Percentiles rank a stretch among this genome's conserved stretches.
These are phyloP conservation scores for Colletotrichum musicola DNA, from an alignment of 2,329 filamentous ascomycete species.

Conservation along the genomic window DNA sequence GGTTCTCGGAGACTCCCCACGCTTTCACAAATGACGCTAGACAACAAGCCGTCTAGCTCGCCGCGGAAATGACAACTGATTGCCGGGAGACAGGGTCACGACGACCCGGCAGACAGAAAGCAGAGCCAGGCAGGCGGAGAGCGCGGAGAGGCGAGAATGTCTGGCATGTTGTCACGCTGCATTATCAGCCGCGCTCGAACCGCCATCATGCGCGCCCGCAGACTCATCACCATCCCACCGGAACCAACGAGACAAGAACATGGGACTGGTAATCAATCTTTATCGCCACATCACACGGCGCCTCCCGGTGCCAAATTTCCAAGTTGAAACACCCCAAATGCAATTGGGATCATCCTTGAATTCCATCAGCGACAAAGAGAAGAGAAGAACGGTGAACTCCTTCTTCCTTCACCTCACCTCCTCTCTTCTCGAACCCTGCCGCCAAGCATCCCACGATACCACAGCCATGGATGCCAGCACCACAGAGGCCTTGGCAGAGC, in stretches of 20 bases:
- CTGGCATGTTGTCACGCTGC: constrained; percentile 8
- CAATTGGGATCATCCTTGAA: neutral
- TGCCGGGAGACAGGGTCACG: constrained; percentile 8
- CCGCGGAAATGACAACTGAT: neutral
- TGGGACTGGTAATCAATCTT: neutral
- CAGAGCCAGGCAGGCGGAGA: too few relatives aligned
- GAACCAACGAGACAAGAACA: neutral
- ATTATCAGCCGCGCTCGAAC: neutral
- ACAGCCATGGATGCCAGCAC: constrained; percentile 9
- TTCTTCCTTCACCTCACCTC: neutral
- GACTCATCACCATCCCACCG: neutral
- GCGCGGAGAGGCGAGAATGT: too few relatives aligned
- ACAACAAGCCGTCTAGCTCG: neutral
- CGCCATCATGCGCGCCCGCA: neutral
- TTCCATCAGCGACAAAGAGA: neutral
- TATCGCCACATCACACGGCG: neutral
- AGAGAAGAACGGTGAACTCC: neutral
- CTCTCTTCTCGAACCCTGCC: constrained; percentile 10
- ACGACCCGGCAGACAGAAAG: constrained; percentile 2
- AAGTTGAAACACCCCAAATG: neutral
- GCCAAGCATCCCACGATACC: constrained; percentile 24
- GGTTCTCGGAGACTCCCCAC: constrained; percentile 17
- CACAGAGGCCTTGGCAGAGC: constrained; percentile 12
- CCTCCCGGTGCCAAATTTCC: neutral
- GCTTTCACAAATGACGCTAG: constrained; percentile 15